Percentiles rank a stretch among this genome's conserved stretches.
Conservation (phyloP, 805 yeast genomes). For the Scheffersomyces coipomensis region DNA sequence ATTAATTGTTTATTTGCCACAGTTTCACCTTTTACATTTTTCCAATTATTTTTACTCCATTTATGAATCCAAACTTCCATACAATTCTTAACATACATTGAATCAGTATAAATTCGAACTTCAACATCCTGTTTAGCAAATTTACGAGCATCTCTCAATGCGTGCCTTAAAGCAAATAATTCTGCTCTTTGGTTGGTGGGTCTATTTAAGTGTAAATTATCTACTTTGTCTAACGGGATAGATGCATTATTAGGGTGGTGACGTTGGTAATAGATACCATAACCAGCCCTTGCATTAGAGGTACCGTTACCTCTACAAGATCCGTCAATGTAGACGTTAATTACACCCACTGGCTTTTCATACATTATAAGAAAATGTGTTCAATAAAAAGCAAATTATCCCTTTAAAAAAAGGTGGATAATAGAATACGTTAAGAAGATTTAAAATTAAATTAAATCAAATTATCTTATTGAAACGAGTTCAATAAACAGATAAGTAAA, state of each 20-base stretch:
- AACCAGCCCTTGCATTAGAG: conserved; percentile 49
- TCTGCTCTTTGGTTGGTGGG: conserved; percentile 87
- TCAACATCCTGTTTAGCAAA: too few relatives aligned
- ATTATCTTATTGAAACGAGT: too few relatives aligned
- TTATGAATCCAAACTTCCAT: conserved; percentile 54
- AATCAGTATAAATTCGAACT: conserved; percentile 26
- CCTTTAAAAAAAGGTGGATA: too few relatives aligned
- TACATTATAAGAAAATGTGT: too few relatives aligned
- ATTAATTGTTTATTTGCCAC: conserved; percentile 58
- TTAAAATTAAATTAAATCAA: too few relatives aligned
- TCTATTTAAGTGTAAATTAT: conserved; percentile 9
- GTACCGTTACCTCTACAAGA: conserved; percentile 64
- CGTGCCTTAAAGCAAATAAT: conserved; percentile 61
- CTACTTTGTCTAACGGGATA: conserved; percentile 41
- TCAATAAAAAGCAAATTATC: too few relatives aligned
- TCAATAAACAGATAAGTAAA: too few relatives aligned
- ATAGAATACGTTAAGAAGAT: too few relatives aligned
- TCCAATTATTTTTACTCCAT: conserved; percentile 65
- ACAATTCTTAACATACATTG: conserved; percentile 60
- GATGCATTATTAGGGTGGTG: conserved; percentile 54
- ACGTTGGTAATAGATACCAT: conserved; percentile 70
- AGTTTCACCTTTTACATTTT: conserved; percentile 36
- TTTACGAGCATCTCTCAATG: too few relatives aligned
- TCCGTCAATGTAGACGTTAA: conserved; percentile 84
- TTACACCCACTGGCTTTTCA: too few relatives aligned